These are phyloP conservation scores for Neocucurbitaria cava DNA, from an alignment of 2,329 filamentous ascomycete genomes.

Conservation along the genomic window DNA sequence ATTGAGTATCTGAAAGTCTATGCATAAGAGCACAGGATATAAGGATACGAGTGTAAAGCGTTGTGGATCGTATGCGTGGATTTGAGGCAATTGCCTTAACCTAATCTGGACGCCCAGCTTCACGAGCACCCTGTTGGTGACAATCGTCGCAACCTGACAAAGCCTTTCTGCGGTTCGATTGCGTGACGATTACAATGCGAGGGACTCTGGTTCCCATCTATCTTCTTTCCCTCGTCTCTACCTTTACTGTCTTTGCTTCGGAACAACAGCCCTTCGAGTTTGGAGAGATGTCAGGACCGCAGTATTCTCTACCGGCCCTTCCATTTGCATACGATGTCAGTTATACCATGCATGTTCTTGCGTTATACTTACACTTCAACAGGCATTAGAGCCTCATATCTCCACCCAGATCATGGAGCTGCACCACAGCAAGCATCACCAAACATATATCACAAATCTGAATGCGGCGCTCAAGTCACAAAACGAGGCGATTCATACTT, in stretches of 20 bases:
- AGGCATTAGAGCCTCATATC: conserved; percentile 77
- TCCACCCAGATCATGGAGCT: conserved; percentile 81
- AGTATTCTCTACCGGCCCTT: conserved; percentile 68
- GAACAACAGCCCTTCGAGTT: conserved; percentile 46
- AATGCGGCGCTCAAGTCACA: conserved; percentile 71
- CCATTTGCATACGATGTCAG: conserved; percentile 75
- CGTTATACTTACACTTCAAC: conserved; percentile 14
- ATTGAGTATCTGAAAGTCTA: not conserved
- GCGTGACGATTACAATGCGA: conserved; percentile 32
- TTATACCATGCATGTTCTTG: conserved; percentile 7
- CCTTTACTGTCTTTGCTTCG: conserved; percentile 23
- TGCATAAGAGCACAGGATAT: not conserved
- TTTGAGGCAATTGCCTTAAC: conserved; percentile 45
- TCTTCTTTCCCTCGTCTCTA: conserved; percentile 22
- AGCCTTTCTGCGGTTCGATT: conserved; percentile 16
- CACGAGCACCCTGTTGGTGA: conserved; percentile 42
- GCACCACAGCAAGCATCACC: conserved; percentile 80
- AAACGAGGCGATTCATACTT: conserved; percentile 60
- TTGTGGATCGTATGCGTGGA: conserved; percentile 11
- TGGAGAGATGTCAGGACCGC: conserved; percentile 46
- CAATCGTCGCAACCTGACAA: conserved; percentile 21
- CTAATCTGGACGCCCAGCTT: conserved; percentile 16
- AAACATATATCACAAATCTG: conserved; percentile 78
- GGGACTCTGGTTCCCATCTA: conserved; percentile 19
- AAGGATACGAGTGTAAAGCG: not conserved